Conservation (phyloP, 2,329 filamentous ascomycete genomes). For the Ascocoryne sarcoides region DNA sequence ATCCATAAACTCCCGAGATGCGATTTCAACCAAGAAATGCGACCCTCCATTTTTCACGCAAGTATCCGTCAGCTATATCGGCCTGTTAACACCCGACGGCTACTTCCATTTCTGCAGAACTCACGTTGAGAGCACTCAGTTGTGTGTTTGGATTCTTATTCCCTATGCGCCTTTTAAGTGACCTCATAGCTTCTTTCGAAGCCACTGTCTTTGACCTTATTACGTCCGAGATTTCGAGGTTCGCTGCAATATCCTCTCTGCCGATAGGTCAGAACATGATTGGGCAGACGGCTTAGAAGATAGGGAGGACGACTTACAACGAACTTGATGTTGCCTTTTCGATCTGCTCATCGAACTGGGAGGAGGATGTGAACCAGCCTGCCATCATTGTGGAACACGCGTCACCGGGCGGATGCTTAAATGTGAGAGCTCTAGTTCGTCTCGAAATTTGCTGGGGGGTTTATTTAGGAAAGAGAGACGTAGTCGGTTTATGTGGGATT, state of each 20-base stretch:
- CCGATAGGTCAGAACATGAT: slow-evolving; percentile 17
- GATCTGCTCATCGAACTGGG: slow-evolving; percentile 92
- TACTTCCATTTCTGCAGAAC: not conserved
- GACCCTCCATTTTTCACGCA: slow-evolving; percentile 97
- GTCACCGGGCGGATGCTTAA: slow-evolving; percentile 1
- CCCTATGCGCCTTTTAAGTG: slow-evolving; percentile 85
- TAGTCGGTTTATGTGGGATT: too few relatives aligned
- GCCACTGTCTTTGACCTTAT: slow-evolving; percentile 96
- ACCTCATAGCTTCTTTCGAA: slow-evolving; percentile 96
- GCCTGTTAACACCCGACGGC: not conserved
- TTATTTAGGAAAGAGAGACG: too few relatives aligned
- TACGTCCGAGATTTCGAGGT: slow-evolving; percentile 95
- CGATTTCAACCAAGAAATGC: slow-evolving; percentile 92
- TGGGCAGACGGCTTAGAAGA: not conserved
- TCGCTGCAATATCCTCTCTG: slow-evolving; percentile 93
- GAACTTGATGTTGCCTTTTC: slow-evolving; percentile 88
- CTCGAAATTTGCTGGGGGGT: too few relatives aligned
- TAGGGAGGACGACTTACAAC: slow-evolving; percentile 48
- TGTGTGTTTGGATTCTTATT: slow-evolving; percentile 98
- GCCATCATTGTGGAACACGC: slow-evolving; percentile 60
- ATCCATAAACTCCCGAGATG: slow-evolving; percentile 96
- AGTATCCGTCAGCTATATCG: slow-evolving; percentile 77
- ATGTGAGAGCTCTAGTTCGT: too few relatives aligned
- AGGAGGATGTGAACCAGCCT: slow-evolving; percentile 92
- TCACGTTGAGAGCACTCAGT: slow-evolving; percentile 83